Conservation (phyloP, 1,284 basidiomycete genomes). For the Ganoderma sinense region DNA sequence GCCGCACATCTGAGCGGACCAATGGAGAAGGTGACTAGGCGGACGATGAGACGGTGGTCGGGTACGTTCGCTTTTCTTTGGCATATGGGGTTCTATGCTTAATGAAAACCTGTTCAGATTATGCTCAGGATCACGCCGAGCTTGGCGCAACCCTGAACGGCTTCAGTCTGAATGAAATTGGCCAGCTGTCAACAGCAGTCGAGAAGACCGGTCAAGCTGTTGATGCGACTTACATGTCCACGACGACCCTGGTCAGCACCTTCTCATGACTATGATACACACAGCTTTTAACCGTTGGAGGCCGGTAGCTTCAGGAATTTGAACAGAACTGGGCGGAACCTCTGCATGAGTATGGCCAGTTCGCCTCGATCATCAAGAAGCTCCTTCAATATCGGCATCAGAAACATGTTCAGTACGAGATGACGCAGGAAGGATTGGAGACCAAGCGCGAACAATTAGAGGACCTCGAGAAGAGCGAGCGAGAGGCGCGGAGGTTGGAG, state of each 20-base stretch:
- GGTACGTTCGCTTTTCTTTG: conserved; percentile 53
- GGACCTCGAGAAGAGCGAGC: conserved; percentile 92
- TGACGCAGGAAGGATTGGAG: conserved; percentile 93
- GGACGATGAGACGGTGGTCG: conserved; percentile 93
- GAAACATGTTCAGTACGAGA: conserved; percentile 98
- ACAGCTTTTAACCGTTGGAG: conserved; percentile 3
- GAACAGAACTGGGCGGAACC: conserved; percentile 97
- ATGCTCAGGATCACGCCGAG: conserved; percentile 91
- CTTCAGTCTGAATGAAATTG: conserved; percentile 89
- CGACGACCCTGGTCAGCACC: conserved; percentile 81
- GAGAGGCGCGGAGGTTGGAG: conserved; percentile 89
- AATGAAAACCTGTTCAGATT: conserved; percentile 56
- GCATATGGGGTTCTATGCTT: neutral
- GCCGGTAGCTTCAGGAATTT: conserved; percentile 83
- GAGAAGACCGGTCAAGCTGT: conserved; percentile 96
- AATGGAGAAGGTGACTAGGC: conserved; percentile 96
- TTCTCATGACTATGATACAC: neutral
- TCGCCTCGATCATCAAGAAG: conserved; percentile 93
- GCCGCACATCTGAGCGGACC: conserved; percentile 89
- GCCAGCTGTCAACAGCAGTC: conserved; percentile 77
- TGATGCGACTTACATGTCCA: conserved; percentile 93
- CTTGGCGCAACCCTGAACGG: conserved; percentile 96
- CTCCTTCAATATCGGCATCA: conserved; percentile 95
- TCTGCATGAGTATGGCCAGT: conserved; percentile 95
- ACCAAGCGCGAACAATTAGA: conserved; percentile 88